Evolutionary conservation across 345 rosid genomes (phyloP).

Genomic region (Populus tremula): DNA sequence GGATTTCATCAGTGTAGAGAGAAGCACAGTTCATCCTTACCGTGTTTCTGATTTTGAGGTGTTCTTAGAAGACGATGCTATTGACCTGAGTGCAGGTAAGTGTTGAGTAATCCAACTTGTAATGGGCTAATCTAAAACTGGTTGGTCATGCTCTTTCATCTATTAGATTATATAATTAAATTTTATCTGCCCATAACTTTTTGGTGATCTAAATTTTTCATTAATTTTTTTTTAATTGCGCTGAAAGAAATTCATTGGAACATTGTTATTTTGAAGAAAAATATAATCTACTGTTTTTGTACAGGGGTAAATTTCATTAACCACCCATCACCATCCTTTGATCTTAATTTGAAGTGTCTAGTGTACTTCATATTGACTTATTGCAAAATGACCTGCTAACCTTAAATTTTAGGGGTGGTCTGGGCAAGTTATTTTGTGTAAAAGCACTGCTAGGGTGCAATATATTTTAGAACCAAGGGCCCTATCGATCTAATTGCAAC

Average conservation of each 20-base stretch:
- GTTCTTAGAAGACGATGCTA: conserved; percentile 26
- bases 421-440: background rate
- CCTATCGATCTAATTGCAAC: background rate
- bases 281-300: background rate
- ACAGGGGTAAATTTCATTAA: background rate
- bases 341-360: background rate
- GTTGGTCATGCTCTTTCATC: background rate
- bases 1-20: conserved; percentile 31
- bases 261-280: background rate
- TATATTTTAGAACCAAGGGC: background rate
- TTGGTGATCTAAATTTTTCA: background rate
- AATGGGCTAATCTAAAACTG: background rate
- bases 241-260: background rate
- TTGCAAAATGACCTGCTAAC: background rate
- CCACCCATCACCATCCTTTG: background rate
- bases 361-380: background rate
- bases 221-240: background rate
- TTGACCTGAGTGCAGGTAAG: conserved; percentile 39
- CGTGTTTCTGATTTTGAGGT: conserved; percentile 29
- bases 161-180: background rate
- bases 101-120: conserved; percentile 3
- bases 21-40: conserved; percentile 22
- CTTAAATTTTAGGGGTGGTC: background rate
- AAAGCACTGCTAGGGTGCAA: background rate
- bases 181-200: background rate